These are phyloP conservation scores for Alternaria ethzedia DNA, from an alignment of 2,329 filamentous ascomycete genomes.

Conservation along the genomic window DNA sequence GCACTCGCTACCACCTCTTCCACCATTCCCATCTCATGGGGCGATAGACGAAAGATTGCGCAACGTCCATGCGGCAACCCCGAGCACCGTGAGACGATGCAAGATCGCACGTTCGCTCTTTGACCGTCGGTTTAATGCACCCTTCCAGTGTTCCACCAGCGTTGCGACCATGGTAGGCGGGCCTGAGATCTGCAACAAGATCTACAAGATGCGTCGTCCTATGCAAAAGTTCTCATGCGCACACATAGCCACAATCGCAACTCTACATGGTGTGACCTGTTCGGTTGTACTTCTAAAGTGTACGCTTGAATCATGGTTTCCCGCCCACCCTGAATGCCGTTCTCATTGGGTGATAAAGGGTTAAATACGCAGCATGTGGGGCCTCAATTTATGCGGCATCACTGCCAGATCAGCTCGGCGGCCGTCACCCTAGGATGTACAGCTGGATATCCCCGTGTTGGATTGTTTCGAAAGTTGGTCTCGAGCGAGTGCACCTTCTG, in stretches of 20 bases:
- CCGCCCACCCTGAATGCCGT: background rate
- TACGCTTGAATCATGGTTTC: conserved; percentile 2
- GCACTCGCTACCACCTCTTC: background rate
- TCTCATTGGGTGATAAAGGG: conserved; percentile 7
- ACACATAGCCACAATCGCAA: background rate
- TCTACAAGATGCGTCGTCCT: background rate
- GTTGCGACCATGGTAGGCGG: background rate
- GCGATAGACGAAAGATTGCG: background rate
- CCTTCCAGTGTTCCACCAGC: conserved; percentile 3
- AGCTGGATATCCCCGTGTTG: background rate
- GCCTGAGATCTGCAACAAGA: background rate
- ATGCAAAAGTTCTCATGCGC: background rate
- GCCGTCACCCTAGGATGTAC: conserved; percentile 1
- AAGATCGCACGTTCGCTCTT: background rate
- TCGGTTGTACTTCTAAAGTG: background rate
- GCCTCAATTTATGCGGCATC: conserved; percentile 19
- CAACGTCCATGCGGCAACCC: background rate
- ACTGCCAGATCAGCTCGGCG: conserved; percentile 1
- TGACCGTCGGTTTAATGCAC: background rate
- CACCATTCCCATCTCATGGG: background rate
- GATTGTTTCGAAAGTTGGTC: conserved; percentile 7
- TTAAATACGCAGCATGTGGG: conserved; percentile 8
- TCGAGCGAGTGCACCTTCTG: conserved; percentile 7
- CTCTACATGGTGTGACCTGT: conserved; percentile 8
- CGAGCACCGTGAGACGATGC: background rate